Conservation (phyloP, 768 basidiomycete species). For the Tulasnella sp. region DNA sequence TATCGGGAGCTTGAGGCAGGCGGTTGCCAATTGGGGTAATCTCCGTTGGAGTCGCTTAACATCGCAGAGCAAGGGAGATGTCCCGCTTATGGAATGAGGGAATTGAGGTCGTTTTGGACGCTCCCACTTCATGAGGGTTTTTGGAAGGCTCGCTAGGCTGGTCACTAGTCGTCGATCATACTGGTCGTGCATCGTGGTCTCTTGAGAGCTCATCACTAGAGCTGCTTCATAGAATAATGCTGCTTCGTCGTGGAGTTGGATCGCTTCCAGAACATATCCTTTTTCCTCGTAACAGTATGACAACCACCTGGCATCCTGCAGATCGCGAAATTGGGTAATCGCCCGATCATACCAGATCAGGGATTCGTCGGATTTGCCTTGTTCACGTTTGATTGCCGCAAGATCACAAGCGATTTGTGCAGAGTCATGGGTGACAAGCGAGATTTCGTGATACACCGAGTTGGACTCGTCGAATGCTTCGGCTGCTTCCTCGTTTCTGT, state of each 20-base stretch:
- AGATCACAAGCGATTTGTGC: not conserved
- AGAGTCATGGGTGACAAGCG: not conserved
- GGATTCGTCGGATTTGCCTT: not conserved
- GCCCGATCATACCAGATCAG: not conserved
- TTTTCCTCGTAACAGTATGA: not conserved
- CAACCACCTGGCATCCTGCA: not conserved
- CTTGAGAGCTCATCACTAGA: not conserved
- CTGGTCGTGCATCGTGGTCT: no score
- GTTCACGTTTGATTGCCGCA: not conserved
- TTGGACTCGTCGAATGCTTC: not conserved
- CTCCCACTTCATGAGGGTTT: not conserved
- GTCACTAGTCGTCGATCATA: not conserved
- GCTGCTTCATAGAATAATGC: not conserved
- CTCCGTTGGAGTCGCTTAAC: not conserved
- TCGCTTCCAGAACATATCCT: not conserved
- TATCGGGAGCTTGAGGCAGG: not conserved
- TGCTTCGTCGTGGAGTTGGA: not conserved
- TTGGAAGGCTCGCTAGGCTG: not conserved
- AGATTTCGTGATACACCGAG: not conserved
- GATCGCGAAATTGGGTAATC: not conserved
- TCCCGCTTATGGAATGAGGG: not conserved
- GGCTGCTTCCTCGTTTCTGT: not conserved
- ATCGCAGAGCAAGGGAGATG: not conserved
- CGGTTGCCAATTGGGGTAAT: not conserved
- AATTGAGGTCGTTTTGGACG: not conserved